Evolutionary conservation across 2,329 filamentous ascomycete species (phyloP), one percentile per base, ranked within the genome.

Genomic region (Colletotrichum filicis): DNA sequence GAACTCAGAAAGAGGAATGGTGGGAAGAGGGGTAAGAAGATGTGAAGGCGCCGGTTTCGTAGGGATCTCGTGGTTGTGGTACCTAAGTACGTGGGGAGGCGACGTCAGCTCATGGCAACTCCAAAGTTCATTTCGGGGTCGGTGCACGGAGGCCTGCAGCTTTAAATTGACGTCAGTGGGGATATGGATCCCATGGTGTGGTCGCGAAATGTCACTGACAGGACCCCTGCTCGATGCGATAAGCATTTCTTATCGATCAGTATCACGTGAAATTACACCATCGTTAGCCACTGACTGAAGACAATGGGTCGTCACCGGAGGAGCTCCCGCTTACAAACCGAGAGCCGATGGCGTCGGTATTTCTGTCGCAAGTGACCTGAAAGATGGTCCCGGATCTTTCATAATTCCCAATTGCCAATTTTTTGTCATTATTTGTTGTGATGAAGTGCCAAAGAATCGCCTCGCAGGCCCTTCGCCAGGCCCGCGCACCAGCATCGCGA

Each of bases 401-500:
- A 58, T 24, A 68, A 7, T 26, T 12, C 16, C 57, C 57, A 42
- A 58, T 63, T 26, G 9, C 16, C 30, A 24, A 35, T 9, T 35
- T 16, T 26, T 26, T 59, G 60, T 42, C 61, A 2, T 16, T 19
- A 3, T 42, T 42, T 1, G 6, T 42, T 3, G 16, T 3, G 37
- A 77, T 77, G 76, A 77, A 67, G 62, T 68, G 67, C 19, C 76
- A 75, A 46, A 71, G 66, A 65, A 49, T 74, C 7, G 55, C 73
- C 56, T 66, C 73, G 37, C 71, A 63, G 66, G 73, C 76, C 59
- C 42, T 77, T 35, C 74, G 76, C 67, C 73, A 73, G 52, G 68
- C 69, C 22, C 62, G 55, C 16, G 57, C 69, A 0, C 35, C 68
- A 8, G 55, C 59, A 42, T 46, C 70, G 28, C 70, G 71, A 19